A percentile compares a stretch with the other conserved stretches of the same genome.
Conservation (phyloP, 768 basidiomycete species). For the Hirschioporus abietinus region DNA sequence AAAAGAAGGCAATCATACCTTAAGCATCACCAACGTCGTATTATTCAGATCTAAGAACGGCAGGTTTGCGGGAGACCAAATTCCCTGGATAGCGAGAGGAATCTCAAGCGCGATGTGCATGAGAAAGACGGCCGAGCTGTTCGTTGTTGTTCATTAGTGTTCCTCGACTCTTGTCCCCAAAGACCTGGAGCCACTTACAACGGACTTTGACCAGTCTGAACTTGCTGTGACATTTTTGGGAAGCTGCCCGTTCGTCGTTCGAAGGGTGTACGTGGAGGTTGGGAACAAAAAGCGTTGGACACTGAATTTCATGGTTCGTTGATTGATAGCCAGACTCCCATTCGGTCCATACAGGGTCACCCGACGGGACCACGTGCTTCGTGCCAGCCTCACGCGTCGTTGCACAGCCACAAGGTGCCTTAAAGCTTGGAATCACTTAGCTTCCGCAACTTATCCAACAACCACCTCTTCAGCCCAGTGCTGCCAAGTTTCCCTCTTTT, state of each 20-base stretch:
- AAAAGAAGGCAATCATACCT: conserved; percentile 38
- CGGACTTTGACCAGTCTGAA: not conserved
- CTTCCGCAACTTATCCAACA: not conserved
- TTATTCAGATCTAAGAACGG: conserved; percentile 82
- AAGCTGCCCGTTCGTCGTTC: not conserved
- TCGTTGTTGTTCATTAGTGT: not conserved
- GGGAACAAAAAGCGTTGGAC: not conserved
- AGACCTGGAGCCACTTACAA: not conserved
- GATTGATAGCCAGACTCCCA: not conserved
- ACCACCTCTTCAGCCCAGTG: not conserved
- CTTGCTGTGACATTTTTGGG: not conserved
- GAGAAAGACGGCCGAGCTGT: conserved; percentile 65
- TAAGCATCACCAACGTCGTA: conserved; percentile 69
- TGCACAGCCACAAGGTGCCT: not conserved
- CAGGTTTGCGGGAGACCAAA: conserved; percentile 53
- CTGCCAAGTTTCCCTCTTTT: not conserved
- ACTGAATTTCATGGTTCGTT: not conserved
- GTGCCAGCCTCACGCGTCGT: not conserved
- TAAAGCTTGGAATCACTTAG: not conserved
- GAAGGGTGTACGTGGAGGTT: not conserved
- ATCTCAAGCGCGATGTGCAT: conserved; percentile 76
- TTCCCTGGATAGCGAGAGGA: conserved; percentile 72
- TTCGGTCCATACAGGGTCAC: not conserved
- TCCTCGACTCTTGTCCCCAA: not conserved
- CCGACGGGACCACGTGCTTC: not conserved